Conservation (phyloP, 2,329 filamentous ascomycete genomes). For the Penicillium sp. region DNA sequence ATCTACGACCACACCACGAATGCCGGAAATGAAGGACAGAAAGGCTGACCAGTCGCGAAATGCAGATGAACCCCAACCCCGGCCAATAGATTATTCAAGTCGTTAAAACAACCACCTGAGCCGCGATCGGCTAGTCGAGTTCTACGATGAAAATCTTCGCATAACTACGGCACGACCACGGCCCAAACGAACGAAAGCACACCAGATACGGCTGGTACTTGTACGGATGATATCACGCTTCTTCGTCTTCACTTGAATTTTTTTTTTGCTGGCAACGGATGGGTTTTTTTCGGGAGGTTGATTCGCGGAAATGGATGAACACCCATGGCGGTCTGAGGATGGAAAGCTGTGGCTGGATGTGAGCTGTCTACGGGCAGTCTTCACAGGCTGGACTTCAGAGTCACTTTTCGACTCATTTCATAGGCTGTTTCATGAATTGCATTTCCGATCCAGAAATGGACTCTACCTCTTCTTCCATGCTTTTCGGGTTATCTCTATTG, state of each 20-base stretch:
- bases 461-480: slow-evolving; percentile 5
- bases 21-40: slow-evolving; percentile 3
- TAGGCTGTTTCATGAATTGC: slow-evolving; percentile 24
- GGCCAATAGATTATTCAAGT: slow-evolving; percentile 49
- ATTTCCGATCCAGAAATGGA: slow-evolving; percentile 22
- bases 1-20: slow-evolving; percentile 7
- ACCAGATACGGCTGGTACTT: slow-evolving; percentile 23
- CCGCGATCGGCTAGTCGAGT: slow-evolving; percentile 19
- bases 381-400: slow-evolving; percentile 13
- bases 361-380: slow-evolving; percentile 8
- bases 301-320: slow-evolving; percentile 17
- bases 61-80: slow-evolving; percentile 79
- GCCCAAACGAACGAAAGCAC: slow-evolving; percentile 21
- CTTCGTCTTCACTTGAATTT: slow-evolving; percentile 23
- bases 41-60: slow-evolving; percentile 13
- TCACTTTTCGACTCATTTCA: slow-evolving; percentile 20
- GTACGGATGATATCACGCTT: slow-evolving; percentile 27
- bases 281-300: slow-evolving; percentile 14
- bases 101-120: slow-evolving; percentile 19
- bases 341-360: slow-evolving; percentile 16
- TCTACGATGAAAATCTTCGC: slow-evolving; percentile 20
- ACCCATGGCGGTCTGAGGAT: slow-evolving; percentile 18
- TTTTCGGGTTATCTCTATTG: neutral
- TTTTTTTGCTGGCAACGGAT: slow-evolving; percentile 19
- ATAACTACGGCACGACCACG: slow-evolving; percentile 16